Evolutionary conservation across 345 rosid species (phyloP).

Genomic region (Sonneratia alba): DNA sequence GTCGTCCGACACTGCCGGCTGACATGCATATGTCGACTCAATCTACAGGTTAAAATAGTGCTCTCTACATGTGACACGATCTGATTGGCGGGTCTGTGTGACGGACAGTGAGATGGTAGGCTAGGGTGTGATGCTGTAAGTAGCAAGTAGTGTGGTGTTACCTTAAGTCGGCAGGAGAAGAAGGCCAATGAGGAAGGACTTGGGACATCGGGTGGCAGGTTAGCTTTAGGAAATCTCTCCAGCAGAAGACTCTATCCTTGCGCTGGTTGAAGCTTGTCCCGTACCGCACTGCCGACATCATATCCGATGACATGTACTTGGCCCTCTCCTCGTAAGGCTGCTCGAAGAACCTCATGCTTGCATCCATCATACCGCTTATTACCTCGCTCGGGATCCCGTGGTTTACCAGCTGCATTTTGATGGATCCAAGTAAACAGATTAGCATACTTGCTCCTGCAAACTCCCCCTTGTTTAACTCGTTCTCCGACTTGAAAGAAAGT

Average conservation of each 20-base stretch:
- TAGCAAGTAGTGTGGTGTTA: slow-evolving; percentile 5
- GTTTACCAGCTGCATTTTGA: slow-evolving; percentile 50
- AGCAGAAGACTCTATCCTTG: slow-evolving; percentile 71
- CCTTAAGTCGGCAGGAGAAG: slow-evolving; percentile 73
- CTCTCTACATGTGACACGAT: no score
- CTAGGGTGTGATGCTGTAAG: background rate
- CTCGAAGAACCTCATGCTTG: slow-evolving; percentile 55
- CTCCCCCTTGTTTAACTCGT: no score
- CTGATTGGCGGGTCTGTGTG: no score
- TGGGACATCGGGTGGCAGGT: slow-evolving; percentile 51
- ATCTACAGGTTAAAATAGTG: no score
- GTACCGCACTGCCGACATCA: slow-evolving; percentile 58
- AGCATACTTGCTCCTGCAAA: no score
- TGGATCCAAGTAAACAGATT: background rate
- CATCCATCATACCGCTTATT: slow-evolving; percentile 48
- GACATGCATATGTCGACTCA: no score
- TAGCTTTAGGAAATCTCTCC: slow-evolving; percentile 90
- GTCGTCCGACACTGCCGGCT: background rate
- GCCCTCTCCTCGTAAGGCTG: slow-evolving; percentile 67
- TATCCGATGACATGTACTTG: slow-evolving; percentile 67
- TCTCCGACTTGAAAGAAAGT: no score
- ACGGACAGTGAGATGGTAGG: no score
- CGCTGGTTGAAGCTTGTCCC: slow-evolving; percentile 91
- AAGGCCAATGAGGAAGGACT: slow-evolving; percentile 67
- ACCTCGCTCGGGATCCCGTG: slow-evolving; percentile 55